Percentiles rank a stretch among this genome's conserved stretches.
phyloP scores from a whole-genome alignment of 148 eudicot genomes.

The Persicaria tinctoria region DNA sequence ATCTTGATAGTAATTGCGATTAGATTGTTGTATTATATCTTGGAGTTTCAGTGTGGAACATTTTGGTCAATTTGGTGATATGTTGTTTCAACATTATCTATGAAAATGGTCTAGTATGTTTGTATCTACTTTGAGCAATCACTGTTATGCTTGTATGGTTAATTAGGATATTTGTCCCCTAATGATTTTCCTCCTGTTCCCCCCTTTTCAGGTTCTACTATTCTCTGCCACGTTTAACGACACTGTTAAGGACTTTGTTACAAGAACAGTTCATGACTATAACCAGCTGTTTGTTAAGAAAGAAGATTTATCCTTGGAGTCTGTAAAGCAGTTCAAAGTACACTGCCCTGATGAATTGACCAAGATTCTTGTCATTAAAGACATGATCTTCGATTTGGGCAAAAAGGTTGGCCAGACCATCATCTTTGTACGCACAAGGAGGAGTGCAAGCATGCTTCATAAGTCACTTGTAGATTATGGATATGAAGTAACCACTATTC shows the following conservation, averaged over 20 bases:
- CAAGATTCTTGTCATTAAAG: conserved; percentile 61
- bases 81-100: background rate
- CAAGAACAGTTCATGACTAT: conserved; percentile 52
- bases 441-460: conserved; percentile 61
- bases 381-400: conserved; percentile 72
- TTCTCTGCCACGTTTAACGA: conserved; percentile 91
- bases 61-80: background rate
- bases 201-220: conserved; percentile 54
- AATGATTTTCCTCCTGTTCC: background rate
- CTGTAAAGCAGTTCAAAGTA: conserved; percentile 87
- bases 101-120: background rate
- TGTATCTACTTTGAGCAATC: background rate
- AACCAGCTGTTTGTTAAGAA: conserved; percentile 80
- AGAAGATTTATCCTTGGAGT: conserved; percentile 73
- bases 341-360: conserved; percentile 68
- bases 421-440: conserved; percentile 68
- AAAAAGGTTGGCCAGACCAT: conserved; percentile 84
- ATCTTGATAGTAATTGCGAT: conserved; percentile 6
- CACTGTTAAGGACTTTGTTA: conserved; percentile 49
- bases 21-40: background rate
- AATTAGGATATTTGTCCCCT: background rate
- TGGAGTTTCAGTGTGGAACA: background rate
- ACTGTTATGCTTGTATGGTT: background rate
- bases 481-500: conserved; percentile 87
- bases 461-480: conserved; percentile 61